Evolutionary conservation across 495 filamentous ascomycete species (phyloP), one percentile per base, ranked within the genome.

Genomic region (Annulohypoxylon maeteangense): DNA sequence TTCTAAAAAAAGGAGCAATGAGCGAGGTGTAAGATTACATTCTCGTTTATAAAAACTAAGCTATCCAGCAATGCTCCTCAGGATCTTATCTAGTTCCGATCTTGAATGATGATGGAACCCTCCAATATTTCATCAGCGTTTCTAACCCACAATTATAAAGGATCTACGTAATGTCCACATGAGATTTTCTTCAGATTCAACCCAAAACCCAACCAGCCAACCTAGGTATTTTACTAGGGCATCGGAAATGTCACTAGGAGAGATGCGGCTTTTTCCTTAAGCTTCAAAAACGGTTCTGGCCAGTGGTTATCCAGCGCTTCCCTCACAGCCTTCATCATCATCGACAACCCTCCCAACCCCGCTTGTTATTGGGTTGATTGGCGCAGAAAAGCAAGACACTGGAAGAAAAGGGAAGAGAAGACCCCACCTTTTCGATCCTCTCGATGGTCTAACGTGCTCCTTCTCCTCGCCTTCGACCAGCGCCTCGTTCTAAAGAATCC

Each of bases 31-130:
- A 18, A 67, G 27, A 53, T 40, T 54, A n/a, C 48, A 23, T 7
- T 36, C 42, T 67, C 50, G 32, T 58, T 63, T 62, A 59, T 36
- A n/a, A 51, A 51, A 48, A 38, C 38, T 25, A 25, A 22, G n/a
- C 40, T 54, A 60, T 60, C 48, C 7, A 58, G 40, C 47, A 64
- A 59, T 72, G 48, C 54, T 62, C 29, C 60, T 68, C 45, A 16
- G 42, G 61, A 72, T 72, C 70, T 68, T 72, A 72, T 68, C 65
- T 68, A 12, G 56, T 65, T 72, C 65, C 65, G 70, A 72, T 72
- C 70, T 72, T 62, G 48, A 53, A 56, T 56, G 61, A 67, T 23
- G 67, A 68, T 72, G 69, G 58, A 48, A 67, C 63, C 63, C 64
- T 57, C 64, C 51, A 44, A 63, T 68, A 62, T 22, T 27, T 63